These are phyloP conservation scores for Chrysosporium queenslandicum DNA, from an alignment of 2,329 filamentous ascomycete species.

Conservation along the genomic window DNA sequence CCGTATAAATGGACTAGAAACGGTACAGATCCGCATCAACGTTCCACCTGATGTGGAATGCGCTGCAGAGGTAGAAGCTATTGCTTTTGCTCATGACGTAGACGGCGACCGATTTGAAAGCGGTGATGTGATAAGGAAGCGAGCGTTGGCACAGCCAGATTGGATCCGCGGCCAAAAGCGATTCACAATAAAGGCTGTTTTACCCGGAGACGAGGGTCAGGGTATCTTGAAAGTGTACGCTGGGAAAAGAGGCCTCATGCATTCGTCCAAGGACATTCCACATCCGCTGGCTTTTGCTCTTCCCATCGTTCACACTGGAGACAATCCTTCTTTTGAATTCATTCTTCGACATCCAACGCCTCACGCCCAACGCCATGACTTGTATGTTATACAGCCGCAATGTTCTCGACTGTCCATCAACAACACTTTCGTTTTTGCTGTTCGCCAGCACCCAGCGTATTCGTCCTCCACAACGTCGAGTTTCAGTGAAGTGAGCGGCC, in stretches of 20 bases:
- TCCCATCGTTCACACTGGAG: constrained; percentile 81
- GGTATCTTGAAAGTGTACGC: constrained; percentile 86
- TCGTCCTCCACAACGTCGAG: constrained; percentile 35
- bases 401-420: constrained; percentile 80
- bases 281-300: constrained; percentile 81
- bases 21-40: constrained; percentile 78
- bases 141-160: constrained; percentile 79
- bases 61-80: constrained; percentile 81
- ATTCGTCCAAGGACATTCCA: constrained; percentile 91
- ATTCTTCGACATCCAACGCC: constrained; percentile 87
- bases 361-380: constrained; percentile 91
- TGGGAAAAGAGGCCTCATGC: constrained; percentile 90
- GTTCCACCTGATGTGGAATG: constrained; percentile 86
- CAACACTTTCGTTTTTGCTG: constrained; percentile 95
- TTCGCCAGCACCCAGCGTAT: constrained; percentile 79
- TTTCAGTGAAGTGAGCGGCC: constrained; percentile 33
- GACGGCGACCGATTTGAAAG: constrained; percentile 93
- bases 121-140: constrained; percentile 74
- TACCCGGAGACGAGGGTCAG: constrained; percentile 84
- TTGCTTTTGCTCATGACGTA: constrained; percentile 65
- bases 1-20: constrained; percentile 82
- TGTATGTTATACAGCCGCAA: constrained; percentile 94
- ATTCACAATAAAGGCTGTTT: constrained; percentile 83
- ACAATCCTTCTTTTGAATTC: constrained; percentile 92
- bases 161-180: constrained; percentile 82